These are phyloP conservation scores for Populus hybrid DNA, from an alignment of 441 rosid species.

Conservation along the genomic window DNA sequence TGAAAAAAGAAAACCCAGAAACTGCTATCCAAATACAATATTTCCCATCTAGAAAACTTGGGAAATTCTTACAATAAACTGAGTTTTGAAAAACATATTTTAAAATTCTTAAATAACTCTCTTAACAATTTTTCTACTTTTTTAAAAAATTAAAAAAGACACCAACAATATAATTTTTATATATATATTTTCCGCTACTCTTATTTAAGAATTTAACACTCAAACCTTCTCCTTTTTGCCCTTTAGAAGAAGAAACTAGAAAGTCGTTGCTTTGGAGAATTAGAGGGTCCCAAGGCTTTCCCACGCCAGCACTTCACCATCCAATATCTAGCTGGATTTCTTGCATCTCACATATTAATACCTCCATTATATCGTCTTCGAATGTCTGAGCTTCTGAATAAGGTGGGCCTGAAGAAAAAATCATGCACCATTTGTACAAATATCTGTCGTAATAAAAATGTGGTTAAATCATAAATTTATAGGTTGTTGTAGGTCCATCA, in stretches of 20 bases:
- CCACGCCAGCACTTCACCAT: neutral
- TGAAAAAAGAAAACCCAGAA: too few relatives aligned
- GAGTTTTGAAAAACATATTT: too few relatives aligned
- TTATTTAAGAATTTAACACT: neutral
- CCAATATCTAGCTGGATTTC: conserved; percentile 6
- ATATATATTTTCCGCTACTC: too few relatives aligned
- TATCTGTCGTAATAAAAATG: neutral
- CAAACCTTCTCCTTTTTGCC: neutral
- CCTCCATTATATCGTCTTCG: neutral
- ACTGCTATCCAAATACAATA: too few relatives aligned
- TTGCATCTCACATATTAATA: neutral
- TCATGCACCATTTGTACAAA: neutral
- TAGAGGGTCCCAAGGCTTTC: conserved; percentile 3
- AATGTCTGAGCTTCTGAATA: neutral
- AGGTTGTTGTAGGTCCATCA: neutral
- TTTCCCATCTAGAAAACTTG: too few relatives aligned
- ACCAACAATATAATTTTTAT: too few relatives aligned
- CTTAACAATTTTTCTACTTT: too few relatives aligned
- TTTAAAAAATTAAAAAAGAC: too few relatives aligned
- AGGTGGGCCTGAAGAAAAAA: neutral
- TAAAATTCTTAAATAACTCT: too few relatives aligned
- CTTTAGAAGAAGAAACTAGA: neutral
- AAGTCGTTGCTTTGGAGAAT: neutral
- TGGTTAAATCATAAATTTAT: neutral
- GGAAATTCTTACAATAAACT: too few relatives aligned